Conservation (phyloP, 73 alveolate species). For the Paramecium sexaurelia region DNA sequence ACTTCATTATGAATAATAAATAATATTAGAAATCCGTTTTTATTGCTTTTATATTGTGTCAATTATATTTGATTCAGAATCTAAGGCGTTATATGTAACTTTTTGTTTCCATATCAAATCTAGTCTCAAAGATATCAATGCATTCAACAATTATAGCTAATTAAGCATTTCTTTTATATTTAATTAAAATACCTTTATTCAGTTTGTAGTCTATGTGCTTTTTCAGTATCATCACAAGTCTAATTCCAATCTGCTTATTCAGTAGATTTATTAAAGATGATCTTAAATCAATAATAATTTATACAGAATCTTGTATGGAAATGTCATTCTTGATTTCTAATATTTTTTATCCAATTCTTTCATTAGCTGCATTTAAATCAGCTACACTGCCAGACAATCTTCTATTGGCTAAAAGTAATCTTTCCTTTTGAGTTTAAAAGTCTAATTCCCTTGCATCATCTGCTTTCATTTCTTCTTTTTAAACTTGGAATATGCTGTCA, state of each 20-base stretch:
- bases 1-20: conserved; percentile 29
- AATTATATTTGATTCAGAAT: conserved; percentile 7
- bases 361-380: not conserved
- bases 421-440: not conserved
- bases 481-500: conserved; percentile 30
- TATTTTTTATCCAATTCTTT: not conserved
- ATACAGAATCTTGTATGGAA: not conserved
- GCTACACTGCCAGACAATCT: conserved; percentile 10
- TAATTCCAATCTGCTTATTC: conserved; percentile 29
- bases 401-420: conserved; percentile 34
- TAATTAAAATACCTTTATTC: conserved; percentile 32
- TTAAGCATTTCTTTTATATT: not conserved
- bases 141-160: not conserved
- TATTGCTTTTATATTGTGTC: not conserved
- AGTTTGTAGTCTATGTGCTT: not conserved
- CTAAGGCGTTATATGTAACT: not conserved
- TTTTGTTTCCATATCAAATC: conserved; percentile 40
- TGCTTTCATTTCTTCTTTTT: conserved; percentile 35
- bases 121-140: conserved; percentile 15
- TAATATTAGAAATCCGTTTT: conserved; percentile 37
- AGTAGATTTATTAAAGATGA: not conserved
- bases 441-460: conserved; percentile 50
- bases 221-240: conserved; percentile 33
- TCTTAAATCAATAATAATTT: not conserved
- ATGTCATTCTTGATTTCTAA: conserved; percentile 30